Conservation (phyloP, 208 protist species). For the Trichomonas gallinae region DNA sequence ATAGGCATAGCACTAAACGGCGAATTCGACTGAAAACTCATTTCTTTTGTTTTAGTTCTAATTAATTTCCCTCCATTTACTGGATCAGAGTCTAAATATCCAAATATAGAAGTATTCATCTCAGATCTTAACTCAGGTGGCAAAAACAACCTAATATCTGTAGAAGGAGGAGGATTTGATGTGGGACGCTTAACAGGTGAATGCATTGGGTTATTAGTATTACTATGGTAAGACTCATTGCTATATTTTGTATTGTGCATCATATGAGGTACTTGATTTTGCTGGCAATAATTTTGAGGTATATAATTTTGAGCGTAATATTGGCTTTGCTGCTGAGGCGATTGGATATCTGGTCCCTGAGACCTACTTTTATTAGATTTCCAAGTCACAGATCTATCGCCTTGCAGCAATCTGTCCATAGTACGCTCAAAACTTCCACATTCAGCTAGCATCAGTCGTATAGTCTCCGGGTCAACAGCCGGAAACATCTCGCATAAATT, state of each 20-base stretch:
- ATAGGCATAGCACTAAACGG: not conserved
- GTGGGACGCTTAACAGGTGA: not conserved
- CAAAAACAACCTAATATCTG: not conserved
- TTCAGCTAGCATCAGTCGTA: not conserved
- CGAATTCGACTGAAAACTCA: not conserved
- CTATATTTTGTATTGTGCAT: not conserved
- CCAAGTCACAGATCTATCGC: not conserved
- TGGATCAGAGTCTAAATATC: not conserved
- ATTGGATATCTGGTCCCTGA: not conserved
- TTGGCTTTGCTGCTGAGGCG: not conserved
- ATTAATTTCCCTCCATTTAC: not conserved
- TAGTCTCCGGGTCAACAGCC: not conserved
- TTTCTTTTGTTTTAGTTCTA: not conserved
- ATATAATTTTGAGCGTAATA: not conserved
- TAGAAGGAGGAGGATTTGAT: not conserved
- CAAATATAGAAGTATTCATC: not conserved
- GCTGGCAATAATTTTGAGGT: not conserved
- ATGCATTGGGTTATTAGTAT: not conserved
- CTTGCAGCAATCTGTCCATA: not conserved
- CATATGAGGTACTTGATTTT: not conserved
- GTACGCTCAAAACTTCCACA: not conserved
- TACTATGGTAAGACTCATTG: not conserved
- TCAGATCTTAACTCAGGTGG: not conserved
- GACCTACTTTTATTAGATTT: not conserved
- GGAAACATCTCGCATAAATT: not conserved